Conservation (phyloP, 2,329 filamentous ascomycete species). For the Fonsecaea nubica region DNA sequence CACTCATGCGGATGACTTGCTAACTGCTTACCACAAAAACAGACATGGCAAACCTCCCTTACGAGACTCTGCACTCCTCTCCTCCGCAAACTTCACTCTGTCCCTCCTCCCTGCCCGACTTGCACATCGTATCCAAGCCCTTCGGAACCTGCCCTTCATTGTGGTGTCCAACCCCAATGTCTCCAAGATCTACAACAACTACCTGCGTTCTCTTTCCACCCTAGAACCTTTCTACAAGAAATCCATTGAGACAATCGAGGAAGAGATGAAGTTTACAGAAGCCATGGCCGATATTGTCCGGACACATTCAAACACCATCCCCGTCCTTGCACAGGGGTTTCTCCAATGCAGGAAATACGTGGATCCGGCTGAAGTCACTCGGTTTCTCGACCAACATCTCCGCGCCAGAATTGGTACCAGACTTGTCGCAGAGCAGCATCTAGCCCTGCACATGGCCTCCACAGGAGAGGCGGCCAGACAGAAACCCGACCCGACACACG, state of each 20-base stretch:
- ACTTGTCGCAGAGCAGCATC: constrained; percentile 94
- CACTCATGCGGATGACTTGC: neutral
- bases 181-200: constrained; percentile 92
- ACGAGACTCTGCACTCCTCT: constrained; percentile 77
- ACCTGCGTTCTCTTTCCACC: constrained; percentile 89
- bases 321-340: constrained; percentile 88
- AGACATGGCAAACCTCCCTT: constrained; percentile 82
- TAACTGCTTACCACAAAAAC: constrained; percentile 26
- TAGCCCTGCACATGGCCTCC: constrained; percentile 80
- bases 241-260: constrained; percentile 76
- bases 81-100: constrained; percentile 94
- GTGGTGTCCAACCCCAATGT: constrained; percentile 98
- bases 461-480: constrained; percentile 70
- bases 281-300: constrained; percentile 94
- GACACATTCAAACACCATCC: constrained; percentile 93
- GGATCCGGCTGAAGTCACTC: constrained; percentile 78
- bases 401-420: constrained; percentile 92
- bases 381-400: constrained; percentile 91
- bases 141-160: constrained; percentile 94
- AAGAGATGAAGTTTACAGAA: constrained; percentile 89
- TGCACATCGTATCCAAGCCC: constrained; percentile 88
- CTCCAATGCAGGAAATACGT: constrained; percentile 94
- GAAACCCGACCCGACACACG: constrained; percentile 66
- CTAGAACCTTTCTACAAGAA: constrained; percentile 81
- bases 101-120: constrained; percentile 89